Evolutionary conservation across 257 asterid genomes (phyloP).

Genomic region (Solanum clarkiae): DNA sequence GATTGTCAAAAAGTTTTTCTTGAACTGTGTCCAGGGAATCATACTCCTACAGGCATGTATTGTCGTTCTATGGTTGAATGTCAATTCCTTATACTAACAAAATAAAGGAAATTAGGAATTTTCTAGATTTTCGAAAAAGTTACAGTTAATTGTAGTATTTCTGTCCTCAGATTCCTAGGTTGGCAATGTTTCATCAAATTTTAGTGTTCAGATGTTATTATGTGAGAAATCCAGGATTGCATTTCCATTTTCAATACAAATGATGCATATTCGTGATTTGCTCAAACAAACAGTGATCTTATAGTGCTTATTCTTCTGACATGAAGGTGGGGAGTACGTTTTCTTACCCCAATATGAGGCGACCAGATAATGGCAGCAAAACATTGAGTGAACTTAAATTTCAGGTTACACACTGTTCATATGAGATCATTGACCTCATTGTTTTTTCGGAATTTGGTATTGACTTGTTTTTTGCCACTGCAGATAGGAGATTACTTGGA

Average conservation of each 20-base stretch:
- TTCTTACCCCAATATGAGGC: slow-evolving; percentile 52
- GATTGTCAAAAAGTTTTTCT: neutral
- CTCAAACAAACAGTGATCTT: neutral
- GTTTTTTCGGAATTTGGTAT: neutral
- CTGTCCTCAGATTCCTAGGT: neutral
- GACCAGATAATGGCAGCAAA: slow-evolving; percentile 61
- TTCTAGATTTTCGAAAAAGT: neutral
- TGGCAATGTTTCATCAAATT: neutral
- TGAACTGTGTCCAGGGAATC: neutral
- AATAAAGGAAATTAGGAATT: neutral
- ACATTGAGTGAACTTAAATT: slow-evolving; percentile 53
- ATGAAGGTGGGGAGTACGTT: slow-evolving; percentile 59
- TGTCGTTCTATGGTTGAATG: neutral
- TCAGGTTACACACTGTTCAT: slow-evolving; percentile 28
- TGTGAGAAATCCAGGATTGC: neutral
- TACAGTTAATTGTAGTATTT: neutral
- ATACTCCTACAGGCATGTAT: neutral
- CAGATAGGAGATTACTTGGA: slow-evolving; percentile 77
- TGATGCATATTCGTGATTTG: neutral
- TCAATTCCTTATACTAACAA: neutral
- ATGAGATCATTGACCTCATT: neutral
- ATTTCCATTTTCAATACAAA: neutral
- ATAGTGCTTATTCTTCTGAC: neutral
- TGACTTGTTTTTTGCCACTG: slow-evolving; percentile 10
- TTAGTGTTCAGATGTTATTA: neutral